phyloP scores from a whole-genome alignment of 2,329 filamentous ascomycete genomes.

The Cercospora sojina region DNA sequence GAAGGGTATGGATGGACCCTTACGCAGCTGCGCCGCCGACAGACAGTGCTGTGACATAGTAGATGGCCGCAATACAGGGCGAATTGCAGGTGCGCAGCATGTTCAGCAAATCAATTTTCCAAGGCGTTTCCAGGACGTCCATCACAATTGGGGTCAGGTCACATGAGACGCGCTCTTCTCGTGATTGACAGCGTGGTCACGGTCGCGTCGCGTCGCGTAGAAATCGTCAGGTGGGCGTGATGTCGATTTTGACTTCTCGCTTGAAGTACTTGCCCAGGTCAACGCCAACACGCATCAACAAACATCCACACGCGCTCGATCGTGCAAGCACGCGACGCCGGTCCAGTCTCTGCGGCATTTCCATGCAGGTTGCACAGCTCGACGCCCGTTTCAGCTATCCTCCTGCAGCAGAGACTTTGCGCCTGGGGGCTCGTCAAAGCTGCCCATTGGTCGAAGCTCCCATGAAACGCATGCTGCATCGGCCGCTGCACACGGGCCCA shows the following conservation, averaged over 20 bases:
- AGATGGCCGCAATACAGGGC: not conserved
- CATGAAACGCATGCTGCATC: slow-evolving; percentile 22
- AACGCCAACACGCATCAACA: not conserved
- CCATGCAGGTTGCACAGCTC: not conserved
- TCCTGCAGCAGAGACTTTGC: slow-evolving; percentile 14
- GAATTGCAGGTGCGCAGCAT: not conserved
- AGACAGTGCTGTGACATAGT: not conserved
- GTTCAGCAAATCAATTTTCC: not conserved
- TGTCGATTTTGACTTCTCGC: slow-evolving; percentile 6
- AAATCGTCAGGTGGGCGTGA: not conserved
- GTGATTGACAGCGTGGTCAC: not conserved
- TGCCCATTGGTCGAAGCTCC: slow-evolving; percentile 18
- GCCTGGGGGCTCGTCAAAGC: not conserved
- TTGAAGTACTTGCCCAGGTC: not conserved
- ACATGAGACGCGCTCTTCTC: not conserved
- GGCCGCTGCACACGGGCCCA: slow-evolving; percentile 21
- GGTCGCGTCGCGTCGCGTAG: slow-evolving; percentile 1
- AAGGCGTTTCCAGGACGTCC: not conserved
- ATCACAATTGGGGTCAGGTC: not conserved
- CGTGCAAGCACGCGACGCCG: slow-evolving; percentile 12
- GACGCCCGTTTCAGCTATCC: slow-evolving; percentile 15
- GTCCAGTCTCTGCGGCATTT: slow-evolving; percentile 22
- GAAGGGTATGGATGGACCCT: not conserved
- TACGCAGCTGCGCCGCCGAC: not conserved
- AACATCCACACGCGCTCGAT: slow-evolving; percentile 10